A percentile compares a stretch with the other conserved stretches of the same genome.
phyloP scores from a whole-genome alignment of 1,139 yeast genomes.

The Taphrina communis region DNA sequence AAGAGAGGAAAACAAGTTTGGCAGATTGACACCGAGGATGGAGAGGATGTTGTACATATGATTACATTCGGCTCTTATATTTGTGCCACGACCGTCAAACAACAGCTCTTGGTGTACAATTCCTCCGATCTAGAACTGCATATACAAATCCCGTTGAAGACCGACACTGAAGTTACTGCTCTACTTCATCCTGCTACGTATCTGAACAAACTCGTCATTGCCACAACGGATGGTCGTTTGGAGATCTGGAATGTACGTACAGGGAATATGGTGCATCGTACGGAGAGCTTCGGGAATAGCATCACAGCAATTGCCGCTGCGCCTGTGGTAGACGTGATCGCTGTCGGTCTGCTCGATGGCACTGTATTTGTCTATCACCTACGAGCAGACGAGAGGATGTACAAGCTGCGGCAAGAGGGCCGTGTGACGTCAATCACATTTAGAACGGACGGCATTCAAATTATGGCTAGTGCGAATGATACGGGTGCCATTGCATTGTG shows the following conservation, averaged over 20 bases:
- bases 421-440: conserved; percentile 77
- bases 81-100: conserved; percentile 61
- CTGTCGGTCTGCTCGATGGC: conserved; percentile 77
- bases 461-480: conserved; percentile 77
- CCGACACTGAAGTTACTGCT: conserved; percentile 73
- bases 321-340: conserved; percentile 84
- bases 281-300: conserved; percentile 54
- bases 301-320: conserved; percentile 73
- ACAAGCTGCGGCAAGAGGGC: conserved; percentile 65
- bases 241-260: conserved; percentile 51
- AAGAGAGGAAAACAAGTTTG: conserved; percentile 80
- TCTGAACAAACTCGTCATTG: conserved; percentile 83
- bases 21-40: conserved; percentile 55
- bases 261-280: conserved; percentile 19
- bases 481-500: conserved; percentile 86
- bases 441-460: conserved; percentile 89
- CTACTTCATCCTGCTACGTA: conserved; percentile 88
- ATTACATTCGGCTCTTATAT: conserved; percentile 80
- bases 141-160: conserved; percentile 64
- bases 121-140: conserved; percentile 65
- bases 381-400: conserved; percentile 66
- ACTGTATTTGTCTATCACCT: conserved; percentile 69
- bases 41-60: conserved; percentile 58
- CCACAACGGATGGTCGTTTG: conserved; percentile 48
- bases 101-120: conserved; percentile 60